phyloP scores from a whole-genome alignment of 139 green algal species.

The Deuterostichococcus epilithicus region DNA sequence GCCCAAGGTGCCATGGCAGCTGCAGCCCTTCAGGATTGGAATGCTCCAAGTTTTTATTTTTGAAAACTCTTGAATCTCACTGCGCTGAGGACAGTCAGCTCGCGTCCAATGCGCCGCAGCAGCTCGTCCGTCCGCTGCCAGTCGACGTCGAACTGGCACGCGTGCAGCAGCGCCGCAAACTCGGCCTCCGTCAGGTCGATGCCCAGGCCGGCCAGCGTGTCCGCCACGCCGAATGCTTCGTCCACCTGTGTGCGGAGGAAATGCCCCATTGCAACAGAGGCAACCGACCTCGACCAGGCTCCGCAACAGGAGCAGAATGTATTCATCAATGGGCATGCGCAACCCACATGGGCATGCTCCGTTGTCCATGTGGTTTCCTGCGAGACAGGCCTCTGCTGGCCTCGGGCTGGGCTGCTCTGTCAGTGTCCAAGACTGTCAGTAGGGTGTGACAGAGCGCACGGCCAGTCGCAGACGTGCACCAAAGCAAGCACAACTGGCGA shows the following conservation, averaged over 20 bases:
- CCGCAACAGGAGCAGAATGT: no score
- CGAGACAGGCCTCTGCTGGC: no score
- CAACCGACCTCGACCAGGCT: no score
- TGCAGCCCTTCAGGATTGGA: neutral
- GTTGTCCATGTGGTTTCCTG: no score
- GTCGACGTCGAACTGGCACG: conserved; percentile 9
- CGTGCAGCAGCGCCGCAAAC: conserved; percentile 62
- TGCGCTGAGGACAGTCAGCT: conserved; percentile 52
- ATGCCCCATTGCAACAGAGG: no score
- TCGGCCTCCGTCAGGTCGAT: conserved; percentile 66
- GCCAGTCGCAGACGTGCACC: no score
- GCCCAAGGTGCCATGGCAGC: no score
- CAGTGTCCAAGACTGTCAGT: no score
- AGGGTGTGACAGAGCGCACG: no score
- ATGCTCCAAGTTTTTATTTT: neutral
- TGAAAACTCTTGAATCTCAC: no score
- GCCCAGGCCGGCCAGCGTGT: conserved; percentile 18
- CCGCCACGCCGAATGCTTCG: conserved; percentile 10
- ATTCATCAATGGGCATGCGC: neutral
- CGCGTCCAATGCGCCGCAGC: conserved; percentile 38
- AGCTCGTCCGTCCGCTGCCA: conserved; percentile 23
- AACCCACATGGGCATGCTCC: no score
- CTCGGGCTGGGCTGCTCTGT: no score
- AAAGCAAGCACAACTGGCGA: neutral
- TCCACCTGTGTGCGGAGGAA: conserved; percentile 16